Conservation (phyloP, 2,329 filamentous ascomycete genomes). For the Xylaria sp. region DNA sequence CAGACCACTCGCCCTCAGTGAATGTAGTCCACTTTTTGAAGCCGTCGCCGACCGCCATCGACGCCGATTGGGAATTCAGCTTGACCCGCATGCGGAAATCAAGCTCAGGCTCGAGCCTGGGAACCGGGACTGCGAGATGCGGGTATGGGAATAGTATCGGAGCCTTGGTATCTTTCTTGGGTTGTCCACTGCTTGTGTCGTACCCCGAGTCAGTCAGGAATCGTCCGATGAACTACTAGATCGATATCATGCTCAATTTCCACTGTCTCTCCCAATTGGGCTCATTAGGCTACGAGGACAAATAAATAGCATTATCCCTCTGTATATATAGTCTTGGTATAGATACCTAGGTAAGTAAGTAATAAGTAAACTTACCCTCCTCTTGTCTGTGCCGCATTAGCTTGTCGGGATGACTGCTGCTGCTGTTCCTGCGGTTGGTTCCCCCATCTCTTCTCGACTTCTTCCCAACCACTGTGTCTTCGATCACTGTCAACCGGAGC, state of each 20-base stretch:
- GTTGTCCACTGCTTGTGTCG: slow-evolving; percentile 18
- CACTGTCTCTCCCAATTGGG: not conserved
- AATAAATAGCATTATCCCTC: no score
- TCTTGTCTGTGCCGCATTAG: not conserved
- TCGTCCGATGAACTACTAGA: not conserved
- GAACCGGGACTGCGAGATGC: slow-evolving; percentile 42
- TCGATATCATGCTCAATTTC: not conserved
- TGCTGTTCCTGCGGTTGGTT: slow-evolving; percentile 23
- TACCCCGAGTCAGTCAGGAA: slow-evolving; percentile 15
- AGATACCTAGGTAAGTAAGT: not conserved
- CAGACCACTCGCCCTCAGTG: slow-evolving; percentile 45
- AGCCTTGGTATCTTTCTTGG: slow-evolving; percentile 25
- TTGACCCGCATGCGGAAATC: slow-evolving; percentile 47
- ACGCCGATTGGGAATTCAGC: slow-evolving; percentile 43
- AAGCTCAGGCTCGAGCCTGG: slow-evolving; percentile 41
- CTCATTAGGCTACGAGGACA: not conserved
- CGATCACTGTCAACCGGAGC: slow-evolving; percentile 36
- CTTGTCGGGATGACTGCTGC: not conserved
- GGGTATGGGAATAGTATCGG: slow-evolving; percentile 41
- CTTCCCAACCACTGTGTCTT: slow-evolving; percentile 45
- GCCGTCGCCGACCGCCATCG: slow-evolving; percentile 40
- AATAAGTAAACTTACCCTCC: slow-evolving; percentile 14
- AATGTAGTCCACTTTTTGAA: slow-evolving; percentile 47
- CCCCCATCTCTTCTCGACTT: slow-evolving; percentile 43
- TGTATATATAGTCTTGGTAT: no score